Evolutionary conservation across 129 eudicot genomes (phyloP), one percentile per base, ranked within the genome.

Genomic region (Ambrosia trifida): DNA sequence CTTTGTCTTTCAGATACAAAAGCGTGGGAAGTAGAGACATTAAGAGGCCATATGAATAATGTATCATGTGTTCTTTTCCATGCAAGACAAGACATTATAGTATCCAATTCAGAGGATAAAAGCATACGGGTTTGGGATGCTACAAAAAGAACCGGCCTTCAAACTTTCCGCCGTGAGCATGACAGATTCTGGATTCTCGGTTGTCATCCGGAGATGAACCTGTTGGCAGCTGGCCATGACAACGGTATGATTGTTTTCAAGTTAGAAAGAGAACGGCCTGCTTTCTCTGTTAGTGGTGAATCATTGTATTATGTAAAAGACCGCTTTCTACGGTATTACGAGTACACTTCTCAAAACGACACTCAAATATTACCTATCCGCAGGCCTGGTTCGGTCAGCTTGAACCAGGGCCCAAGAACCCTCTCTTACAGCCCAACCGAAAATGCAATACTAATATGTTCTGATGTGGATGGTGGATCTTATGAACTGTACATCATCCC

Each of bases 1-100:
- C 32, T 17, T 53, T 53, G 45, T 56, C 68, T 78, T 32, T 44
- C 86, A 88, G 95, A 88, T 76, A 82, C 95, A 64, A 88, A 88
- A 81, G 95, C 95, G 19, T 88, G 95, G 95, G 95, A 88, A 78
- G 95, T 88, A 64, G 95, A 88, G 78, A 88, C 95, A 10, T 73
- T 88, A 76, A 77, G 95, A 85, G 95, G 95, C 38, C 95, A 87
- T 76, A 87, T 84, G 95, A 87, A 87, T 66, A 87, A 88, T 66
- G 95, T 88, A 12, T 88, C 95, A 18, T 88, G 95, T 56, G 95
- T 88, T 70, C 76, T 79, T 30, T 79, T 79, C 67, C 81, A 83
- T 68, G 72, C 87, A 3, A 70, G 73, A 62, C 84, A 83, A 63
- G 84, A 83, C 68, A 66, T 83, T 45, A 83, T 83, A 10, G 87